Evolutionary conservation across 1,284 basidiomycete genomes (phyloP).

Genomic region (Termitomyces sp.): DNA sequence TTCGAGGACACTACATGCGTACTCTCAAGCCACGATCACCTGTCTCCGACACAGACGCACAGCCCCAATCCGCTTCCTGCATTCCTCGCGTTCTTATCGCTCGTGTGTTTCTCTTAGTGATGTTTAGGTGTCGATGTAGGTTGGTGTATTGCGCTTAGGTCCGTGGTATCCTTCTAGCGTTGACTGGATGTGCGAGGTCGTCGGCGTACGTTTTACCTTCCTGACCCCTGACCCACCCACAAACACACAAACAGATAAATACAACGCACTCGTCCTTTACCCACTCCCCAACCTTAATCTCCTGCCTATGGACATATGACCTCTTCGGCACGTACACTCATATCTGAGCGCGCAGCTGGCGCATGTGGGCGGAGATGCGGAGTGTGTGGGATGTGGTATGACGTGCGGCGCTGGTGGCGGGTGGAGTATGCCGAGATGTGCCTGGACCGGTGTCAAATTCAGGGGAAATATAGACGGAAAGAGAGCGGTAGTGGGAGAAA

Average conservation of each 20-base stretch:
- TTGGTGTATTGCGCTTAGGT: too few species aligned
- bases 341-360: constrained; percentile 68
- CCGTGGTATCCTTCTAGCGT: constrained; percentile 32
- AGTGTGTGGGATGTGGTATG: constrained; percentile 57
- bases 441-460: too few species aligned
- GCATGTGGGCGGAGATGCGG: constrained; percentile 44
- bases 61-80: too few species aligned
- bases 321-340: constrained; percentile 54
- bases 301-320: constrained; percentile 52
- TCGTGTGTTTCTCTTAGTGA: neutral
- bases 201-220: constrained; percentile 40
- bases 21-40: too few species aligned
- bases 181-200: constrained; percentile 63
- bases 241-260: constrained; percentile 38
- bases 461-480: constrained; percentile 20
- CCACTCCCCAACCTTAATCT: constrained; percentile 61
- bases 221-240: neutral
- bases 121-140: neutral
- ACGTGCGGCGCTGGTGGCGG: constrained; percentile 54
- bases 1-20: too few species aligned
- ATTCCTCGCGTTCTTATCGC: too few species aligned
- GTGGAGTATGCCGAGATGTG: too few species aligned
- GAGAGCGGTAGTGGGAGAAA: constrained; percentile 13
- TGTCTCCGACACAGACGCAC: too few species aligned
- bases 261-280: constrained; percentile 55